Evolutionary conservation across 768 basidiomycete species (phyloP).

Genomic region (Podaxis carcinomalis): DNA sequence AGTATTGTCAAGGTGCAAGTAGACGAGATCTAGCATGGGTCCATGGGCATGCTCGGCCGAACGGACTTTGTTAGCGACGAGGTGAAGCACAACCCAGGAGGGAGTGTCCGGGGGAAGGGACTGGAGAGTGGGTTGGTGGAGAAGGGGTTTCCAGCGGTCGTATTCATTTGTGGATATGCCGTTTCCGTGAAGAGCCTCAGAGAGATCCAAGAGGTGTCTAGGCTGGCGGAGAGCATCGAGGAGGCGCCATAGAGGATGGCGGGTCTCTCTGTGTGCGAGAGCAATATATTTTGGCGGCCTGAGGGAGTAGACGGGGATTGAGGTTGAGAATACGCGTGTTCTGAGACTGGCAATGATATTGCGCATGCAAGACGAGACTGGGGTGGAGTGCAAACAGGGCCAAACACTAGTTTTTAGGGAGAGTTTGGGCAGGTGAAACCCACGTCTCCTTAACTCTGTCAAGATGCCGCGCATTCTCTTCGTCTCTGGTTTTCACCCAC

Average conservation of each 20-base stretch:
- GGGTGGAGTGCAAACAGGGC: constrained; percentile 12
- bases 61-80: constrained; percentile 43
- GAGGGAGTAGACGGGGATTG: constrained; percentile 13
- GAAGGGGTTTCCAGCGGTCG: constrained; percentile 31
- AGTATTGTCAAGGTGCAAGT: constrained; percentile 30
- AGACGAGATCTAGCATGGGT: constrained; percentile 38
- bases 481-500: constrained; percentile 79
- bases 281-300: constrained; percentile 28
- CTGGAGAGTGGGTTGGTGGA: constrained; percentile 29
- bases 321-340: constrained; percentile 16
- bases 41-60: constrained; percentile 40
- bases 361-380: constrained; percentile 18
- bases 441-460: constrained; percentile 3
- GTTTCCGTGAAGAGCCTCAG: constrained; percentile 26
- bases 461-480: constrained; percentile 81
- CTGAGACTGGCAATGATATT: constrained; percentile 3
- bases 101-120: constrained; percentile 27
- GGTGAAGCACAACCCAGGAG: constrained; percentile 50
- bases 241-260: constrained; percentile 39
- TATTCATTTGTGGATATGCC: constrained; percentile 33
- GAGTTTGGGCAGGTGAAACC: no score
- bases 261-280: constrained; percentile 27
- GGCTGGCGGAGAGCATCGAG: constrained; percentile 29
- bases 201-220: constrained; percentile 19
- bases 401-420: constrained; percentile 15